Base-by-base conservation (phyloP, 2,329 filamentous ascomycete genomes). In the Colletotrichum neosansevieriae region DNA sequence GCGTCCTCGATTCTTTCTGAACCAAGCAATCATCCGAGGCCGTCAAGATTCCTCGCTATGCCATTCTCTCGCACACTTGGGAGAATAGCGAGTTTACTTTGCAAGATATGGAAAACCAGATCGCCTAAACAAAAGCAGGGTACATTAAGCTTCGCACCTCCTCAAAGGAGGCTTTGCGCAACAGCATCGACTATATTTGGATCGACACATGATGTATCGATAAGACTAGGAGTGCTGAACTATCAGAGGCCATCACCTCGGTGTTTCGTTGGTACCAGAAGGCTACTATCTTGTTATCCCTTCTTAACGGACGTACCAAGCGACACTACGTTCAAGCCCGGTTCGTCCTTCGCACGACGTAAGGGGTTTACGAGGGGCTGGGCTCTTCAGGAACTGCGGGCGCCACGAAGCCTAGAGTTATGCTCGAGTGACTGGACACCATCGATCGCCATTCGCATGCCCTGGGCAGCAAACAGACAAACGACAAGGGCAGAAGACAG, bases 51-150 rank as follows among this genome's bases (percentile, higher is more conserved):
- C 76, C 75, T 0, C 19, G 44, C 0, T 80, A 79, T 58, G 76
- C 75, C 11, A 80, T 80, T 24, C 73, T 80, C 0, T 80, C 78
- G 3, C 79, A 80, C 49, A 79, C 76, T 0, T 80, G 79, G 78
- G 74, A 69, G 7, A 59, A 73, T 2, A 73, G 74, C 0, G 77
- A 79, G 50, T 71, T 78, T 1, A 70, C 68, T 2, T 75, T 75
- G 34, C 71, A 76, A 15, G 74, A 76, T 13, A 64, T 73, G 24
- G 45, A 61, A 68, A 2, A 36, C 12, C 21, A 44, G 6, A 2
- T 29, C 2, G 24, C 24, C 4, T 13, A 4, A 6, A 12, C 40
- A 4, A 38, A 29, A 45, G 15, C 7, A 0, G 75, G 74, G 0
- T 76, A 65, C 17, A 42, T n/a, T 3, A 77, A 78, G 54, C 67